These are phyloP conservation scores for Lipomyces spencermartinsiae DNA, from an alignment of 805 yeast genomes.

Conservation along the genomic window DNA sequence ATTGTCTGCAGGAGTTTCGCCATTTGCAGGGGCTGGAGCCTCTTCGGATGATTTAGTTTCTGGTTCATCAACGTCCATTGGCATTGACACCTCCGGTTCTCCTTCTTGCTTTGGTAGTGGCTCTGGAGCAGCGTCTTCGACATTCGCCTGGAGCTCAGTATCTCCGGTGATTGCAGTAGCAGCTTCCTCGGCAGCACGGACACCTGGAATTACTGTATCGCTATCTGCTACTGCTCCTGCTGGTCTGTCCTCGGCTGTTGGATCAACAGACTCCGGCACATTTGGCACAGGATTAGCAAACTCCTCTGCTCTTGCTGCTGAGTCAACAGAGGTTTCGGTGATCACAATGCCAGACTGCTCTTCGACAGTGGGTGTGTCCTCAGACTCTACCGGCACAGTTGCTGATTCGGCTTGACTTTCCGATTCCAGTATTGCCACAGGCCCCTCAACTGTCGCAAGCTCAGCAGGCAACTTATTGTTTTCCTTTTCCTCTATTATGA, in stretches of 20 bases:
- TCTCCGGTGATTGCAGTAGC: background rate
- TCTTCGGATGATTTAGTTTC: background rate
- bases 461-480: background rate
- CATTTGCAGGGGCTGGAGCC: background rate
- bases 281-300: background rate
- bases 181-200: conserved; percentile 17
- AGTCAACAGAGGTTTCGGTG: background rate
- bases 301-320: background rate
- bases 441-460: background rate
- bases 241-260: background rate
- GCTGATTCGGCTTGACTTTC: background rate
- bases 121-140: conserved; percentile 4
- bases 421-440: background rate
- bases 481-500: background rate
- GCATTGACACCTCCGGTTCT: background rate
- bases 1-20: conserved; percentile 7
- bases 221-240: background rate
- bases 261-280: background rate
- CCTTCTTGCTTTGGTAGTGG: conserved; percentile 2
- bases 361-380: conserved; percentile 1
- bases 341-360: background rate
- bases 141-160: background rate
- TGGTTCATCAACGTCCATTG: conserved; percentile 24
- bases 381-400: conserved; percentile 11
- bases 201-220: conserved; percentile 29